These are phyloP conservation scores for Neoboletus magnificus DNA, from an alignment of 768 basidiomycete genomes.

Conservation along the genomic window DNA sequence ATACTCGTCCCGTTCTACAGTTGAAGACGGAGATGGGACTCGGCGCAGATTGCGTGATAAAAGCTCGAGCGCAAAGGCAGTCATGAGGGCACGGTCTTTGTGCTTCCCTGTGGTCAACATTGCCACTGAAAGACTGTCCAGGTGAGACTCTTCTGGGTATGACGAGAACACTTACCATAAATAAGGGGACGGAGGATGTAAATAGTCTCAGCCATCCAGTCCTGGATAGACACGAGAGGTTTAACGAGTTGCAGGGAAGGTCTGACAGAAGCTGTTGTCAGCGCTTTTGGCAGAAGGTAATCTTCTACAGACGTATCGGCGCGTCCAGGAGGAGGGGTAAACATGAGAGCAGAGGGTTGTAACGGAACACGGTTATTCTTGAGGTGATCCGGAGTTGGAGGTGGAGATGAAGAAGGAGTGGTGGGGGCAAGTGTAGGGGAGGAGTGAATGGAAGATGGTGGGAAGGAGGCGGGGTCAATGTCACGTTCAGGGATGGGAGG, in stretches of 20 bases:
- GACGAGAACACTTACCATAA: constrained; percentile 53
- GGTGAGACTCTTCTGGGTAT: constrained; percentile 8
- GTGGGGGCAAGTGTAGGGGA: constrained; percentile 62
- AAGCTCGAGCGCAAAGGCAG: constrained; percentile 66
- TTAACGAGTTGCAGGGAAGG: constrained; percentile 65
- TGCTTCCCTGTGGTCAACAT: constrained; percentile 23
- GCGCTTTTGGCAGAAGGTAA: constrained; percentile 76
- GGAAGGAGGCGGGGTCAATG: constrained; percentile 70
- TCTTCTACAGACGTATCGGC: constrained; percentile 67
- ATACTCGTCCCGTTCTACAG: constrained; percentile 74
- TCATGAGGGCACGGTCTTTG: constrained; percentile 57
- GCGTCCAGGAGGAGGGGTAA: constrained; percentile 44
- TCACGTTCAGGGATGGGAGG: constrained; percentile 87
- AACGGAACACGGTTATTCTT: constrained; percentile 72
- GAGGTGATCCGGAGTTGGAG: constrained; percentile 73
- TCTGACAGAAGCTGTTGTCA: constrained; percentile 69
- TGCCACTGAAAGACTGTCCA: constrained; percentile 13
- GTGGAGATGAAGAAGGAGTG: constrained; percentile 51
- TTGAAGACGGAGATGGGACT: constrained; percentile 54
- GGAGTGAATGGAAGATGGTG: constrained; percentile 48
- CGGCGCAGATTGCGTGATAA: constrained; percentile 74
- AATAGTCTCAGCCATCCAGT: constrained; percentile 73
- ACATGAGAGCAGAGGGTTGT: constrained; percentile 60
- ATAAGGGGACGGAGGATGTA: constrained; percentile 71
- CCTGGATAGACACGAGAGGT: constrained; percentile 56